phyloP scores from a whole-genome alignment of 306 rosid species.

The Amphicarpaea edgeworthii region DNA sequence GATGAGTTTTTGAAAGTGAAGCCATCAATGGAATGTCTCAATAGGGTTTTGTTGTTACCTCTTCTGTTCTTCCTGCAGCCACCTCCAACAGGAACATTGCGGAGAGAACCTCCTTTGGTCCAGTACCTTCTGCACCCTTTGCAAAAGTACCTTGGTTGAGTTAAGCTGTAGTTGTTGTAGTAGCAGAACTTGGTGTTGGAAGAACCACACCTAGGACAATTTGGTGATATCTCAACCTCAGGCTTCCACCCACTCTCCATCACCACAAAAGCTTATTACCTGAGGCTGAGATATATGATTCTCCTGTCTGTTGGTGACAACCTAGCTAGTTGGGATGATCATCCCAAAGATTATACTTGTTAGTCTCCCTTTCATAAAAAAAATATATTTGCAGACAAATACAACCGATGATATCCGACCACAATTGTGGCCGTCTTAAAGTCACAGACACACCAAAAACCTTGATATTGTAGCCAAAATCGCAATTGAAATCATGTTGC shows the following conservation, averaged over 20 bases:
- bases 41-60: conserved; percentile 40
- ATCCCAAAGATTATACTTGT: no score
- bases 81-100: conserved; percentile 80
- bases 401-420: background rate
- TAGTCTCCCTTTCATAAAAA: no score
- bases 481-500: background rate
- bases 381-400: no score
- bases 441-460: background rate
- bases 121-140: conserved; percentile 82
- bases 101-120: conserved; percentile 89
- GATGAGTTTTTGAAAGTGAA: conserved; percentile 39
- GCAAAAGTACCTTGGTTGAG: conserved; percentile 88
- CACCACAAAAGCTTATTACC: conserved; percentile 32
- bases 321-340: no score
- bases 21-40: conserved; percentile 45
- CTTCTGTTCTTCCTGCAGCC: conserved; percentile 62
- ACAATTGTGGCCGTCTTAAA: background rate
- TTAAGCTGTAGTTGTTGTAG: conserved; percentile 86
- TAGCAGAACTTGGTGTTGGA: conserved; percentile 85
- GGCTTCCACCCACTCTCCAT: conserved; percentile 81
- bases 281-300: no score
- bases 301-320: no score
- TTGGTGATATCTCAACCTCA: conserved; percentile 67
- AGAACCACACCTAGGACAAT: conserved; percentile 82
- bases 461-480: background rate